Base-by-base conservation (phyloP, 176 grass and related monocot genomes). In the Bothriochloa decipiens region DNA sequence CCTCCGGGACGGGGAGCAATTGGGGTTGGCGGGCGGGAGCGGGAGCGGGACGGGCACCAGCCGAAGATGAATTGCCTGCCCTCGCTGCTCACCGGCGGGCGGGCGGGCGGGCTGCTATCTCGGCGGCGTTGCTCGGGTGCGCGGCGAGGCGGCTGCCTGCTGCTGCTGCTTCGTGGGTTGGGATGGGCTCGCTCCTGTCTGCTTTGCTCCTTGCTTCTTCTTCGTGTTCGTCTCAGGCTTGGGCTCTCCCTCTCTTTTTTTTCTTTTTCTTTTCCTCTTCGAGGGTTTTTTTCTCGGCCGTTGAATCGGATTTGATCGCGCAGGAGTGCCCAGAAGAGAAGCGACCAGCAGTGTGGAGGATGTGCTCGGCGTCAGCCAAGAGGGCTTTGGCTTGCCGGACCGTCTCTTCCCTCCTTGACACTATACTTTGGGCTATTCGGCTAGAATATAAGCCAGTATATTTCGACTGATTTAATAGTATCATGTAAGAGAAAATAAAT, bases 231-330 rank as follows among this genome's bases (percentile, higher is more conserved):
- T 86, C 83, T 90, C 79, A 61, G 84, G 84, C 79, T 68, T 90
- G 84, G 88, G 84, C 79, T 86, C 73, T 57, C 43, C 23, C 1
- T 57, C 32, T 11, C 10, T 40, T 0, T 32, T 0, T 49, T 14
- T 18, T 26, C 6, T 32, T 47, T 78, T 47, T 40, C 22, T 23
- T 16, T 45, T 39, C 37, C 61, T 49, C 14, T 70, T 47, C 1
- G 52, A 49, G 70, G 53, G 8, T 62, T 49, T 80, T 80, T 84
- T 74, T 18, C 75, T 14, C 69, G 75, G 78, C 88, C 85, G 85
- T 93, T 88, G 88, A 91, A 93, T 91, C 65, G 86, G 88, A 91
- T 91, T 93, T 88, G 72, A 93, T 90, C 84, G 27, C 79, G 32
- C 73, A 82, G n/a, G 72, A 47, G 57, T 50, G 65, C 71, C 55